A percentile compares a stretch with the other conserved stretches of the same genome.
Conservation (phyloP, 768 basidiomycete species). For the Suillus paluster region DNA sequence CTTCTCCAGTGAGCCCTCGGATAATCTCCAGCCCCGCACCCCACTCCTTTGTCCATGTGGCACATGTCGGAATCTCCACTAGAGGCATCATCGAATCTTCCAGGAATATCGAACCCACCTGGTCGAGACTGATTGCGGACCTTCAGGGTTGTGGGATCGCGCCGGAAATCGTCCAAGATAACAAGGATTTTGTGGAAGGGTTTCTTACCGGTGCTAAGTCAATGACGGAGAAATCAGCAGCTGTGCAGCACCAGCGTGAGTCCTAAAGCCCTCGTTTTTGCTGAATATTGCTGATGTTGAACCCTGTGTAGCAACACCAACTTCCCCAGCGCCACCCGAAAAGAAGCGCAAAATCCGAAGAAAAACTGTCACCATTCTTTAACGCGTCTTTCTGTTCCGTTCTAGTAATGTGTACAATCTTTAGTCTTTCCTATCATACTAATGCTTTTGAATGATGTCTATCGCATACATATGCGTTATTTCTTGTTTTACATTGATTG, state of each 20-base stretch:
- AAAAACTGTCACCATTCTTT: constrained; percentile 31
- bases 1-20: constrained; percentile 33
- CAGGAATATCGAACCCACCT: constrained; percentile 55
- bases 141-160: constrained; percentile 45
- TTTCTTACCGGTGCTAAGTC: constrained; percentile 21
- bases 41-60: constrained; percentile 67
- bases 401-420: neutral
- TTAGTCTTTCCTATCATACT: constrained; percentile 6
- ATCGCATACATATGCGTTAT: constrained; percentile 1
- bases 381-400: neutral
- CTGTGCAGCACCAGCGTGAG: constrained; percentile 10
- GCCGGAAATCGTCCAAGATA: constrained; percentile 31
- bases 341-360: constrained; percentile 37
- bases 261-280: neutral
- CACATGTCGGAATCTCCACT: constrained; percentile 62
- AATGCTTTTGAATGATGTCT: constrained; percentile 1
- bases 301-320: neutral
- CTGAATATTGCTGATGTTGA: neutral
- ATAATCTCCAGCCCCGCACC: constrained; percentile 63
- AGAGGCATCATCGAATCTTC: constrained; percentile 57
- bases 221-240: constrained; percentile 1
- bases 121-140: constrained; percentile 51
- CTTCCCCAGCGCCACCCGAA: constrained; percentile 20
- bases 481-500: neutral
- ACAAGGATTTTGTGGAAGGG: constrained; percentile 41